Conservation (phyloP, 73 alveolate genomes). For the Symbiodinium natans region DNA sequence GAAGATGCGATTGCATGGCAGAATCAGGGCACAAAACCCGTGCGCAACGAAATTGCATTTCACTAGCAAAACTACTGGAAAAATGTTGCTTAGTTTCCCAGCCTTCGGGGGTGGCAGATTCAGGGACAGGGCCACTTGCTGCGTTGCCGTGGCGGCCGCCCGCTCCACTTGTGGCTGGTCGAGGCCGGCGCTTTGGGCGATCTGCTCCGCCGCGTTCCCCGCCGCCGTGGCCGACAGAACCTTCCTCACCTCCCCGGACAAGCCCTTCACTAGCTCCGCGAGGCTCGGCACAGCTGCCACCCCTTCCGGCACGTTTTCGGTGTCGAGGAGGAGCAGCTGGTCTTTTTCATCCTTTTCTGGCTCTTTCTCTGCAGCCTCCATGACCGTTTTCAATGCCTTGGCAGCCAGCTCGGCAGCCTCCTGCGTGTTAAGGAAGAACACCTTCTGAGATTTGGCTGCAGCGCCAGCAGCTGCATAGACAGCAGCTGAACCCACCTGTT, state of each 20-base stretch:
- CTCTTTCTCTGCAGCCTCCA: neutral
- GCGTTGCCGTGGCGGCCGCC: neutral
- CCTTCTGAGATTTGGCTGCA: neutral
- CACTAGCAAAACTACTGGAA: no score
- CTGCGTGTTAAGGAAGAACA: slow-evolving; percentile 51
- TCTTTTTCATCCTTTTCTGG: neutral
- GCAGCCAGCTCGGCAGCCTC: slow-evolving; percentile 75
- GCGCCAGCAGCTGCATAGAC: slow-evolving; percentile 8
- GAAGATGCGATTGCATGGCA: neutral
- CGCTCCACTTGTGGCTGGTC: slow-evolving; percentile 3
- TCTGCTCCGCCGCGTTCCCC: neutral
- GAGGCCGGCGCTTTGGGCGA: neutral
- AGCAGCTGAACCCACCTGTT: neutral
- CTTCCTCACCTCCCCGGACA: neutral
- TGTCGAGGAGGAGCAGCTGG: slow-evolving; percentile 3
- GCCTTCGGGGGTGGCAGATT: slow-evolving; percentile 13
- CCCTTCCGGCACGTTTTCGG: neutral
- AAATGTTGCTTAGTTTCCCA: neutral
- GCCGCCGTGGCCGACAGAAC: neutral
- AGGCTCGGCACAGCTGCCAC: neutral
- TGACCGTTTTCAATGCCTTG: slow-evolving; percentile 23
- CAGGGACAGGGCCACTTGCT: neutral
- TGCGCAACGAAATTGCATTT: no score
- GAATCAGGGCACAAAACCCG: no score
- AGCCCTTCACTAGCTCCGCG: neutral